A percentile compares a stretch with the other conserved stretches of the same genome.
These are phyloP conservation scores for Globisporangium irregulare DNA, from an alignment of 352 stramenopile species.

Conservation along the genomic window DNA sequence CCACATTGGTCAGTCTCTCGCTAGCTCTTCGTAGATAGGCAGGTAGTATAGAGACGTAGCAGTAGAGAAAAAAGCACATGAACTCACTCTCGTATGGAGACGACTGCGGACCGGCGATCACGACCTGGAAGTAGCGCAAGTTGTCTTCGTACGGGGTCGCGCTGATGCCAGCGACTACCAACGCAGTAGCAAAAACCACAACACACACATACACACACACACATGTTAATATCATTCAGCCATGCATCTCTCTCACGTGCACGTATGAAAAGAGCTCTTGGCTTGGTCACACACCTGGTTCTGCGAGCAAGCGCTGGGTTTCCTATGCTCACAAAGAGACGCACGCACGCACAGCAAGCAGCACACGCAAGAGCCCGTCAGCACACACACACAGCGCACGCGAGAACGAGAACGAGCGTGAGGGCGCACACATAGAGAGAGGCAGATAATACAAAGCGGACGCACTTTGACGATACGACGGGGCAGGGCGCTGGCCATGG, in stretches of 20 bases:
- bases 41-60: not conserved
- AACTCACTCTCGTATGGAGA: slow-evolving; percentile 93
- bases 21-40: not conserved
- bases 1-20: not conserved
- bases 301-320: slow-evolving; percentile 93
- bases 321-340: slow-evolving; percentile 49
- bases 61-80: not conserved
- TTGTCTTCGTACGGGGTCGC: slow-evolving; percentile 98
- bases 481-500: slow-evolving; percentile 59
- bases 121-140: slow-evolving; percentile 97
- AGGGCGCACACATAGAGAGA: not conserved
- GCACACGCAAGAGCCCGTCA: slow-evolving; percentile 1
- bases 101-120: slow-evolving; percentile 95
- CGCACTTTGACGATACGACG: slow-evolving; percentile 74
- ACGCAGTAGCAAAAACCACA: too few species aligned
- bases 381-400: not conserved
- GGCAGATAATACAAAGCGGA: not conserved
- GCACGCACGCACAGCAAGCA: not conserved
- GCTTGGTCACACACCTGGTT: slow-evolving; percentile 64
- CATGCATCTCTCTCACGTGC: not conserved
- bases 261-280: not conserved
- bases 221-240: not conserved
- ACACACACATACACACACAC: not conserved
- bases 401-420: not conserved
- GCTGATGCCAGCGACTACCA: slow-evolving; percentile 92